phyloP scores from a whole-genome alignment of 2,329 filamentous ascomycete species.

The Beauveria varroae region DNA sequence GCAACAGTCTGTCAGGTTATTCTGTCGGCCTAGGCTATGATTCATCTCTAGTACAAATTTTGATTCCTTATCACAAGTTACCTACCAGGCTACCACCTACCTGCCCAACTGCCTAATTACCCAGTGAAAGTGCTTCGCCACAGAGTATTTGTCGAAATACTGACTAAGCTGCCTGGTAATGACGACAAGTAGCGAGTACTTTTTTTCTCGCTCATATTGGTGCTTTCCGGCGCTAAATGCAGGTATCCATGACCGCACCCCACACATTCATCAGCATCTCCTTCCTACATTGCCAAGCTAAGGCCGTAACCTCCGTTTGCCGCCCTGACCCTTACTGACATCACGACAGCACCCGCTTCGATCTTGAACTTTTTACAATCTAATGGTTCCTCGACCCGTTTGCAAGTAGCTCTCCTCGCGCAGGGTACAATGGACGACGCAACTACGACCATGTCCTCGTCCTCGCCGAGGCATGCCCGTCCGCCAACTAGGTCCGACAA shows the following conservation, averaged over 20 bases:
- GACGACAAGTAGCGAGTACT: background rate
- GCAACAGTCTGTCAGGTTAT: no score
- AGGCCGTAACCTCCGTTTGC: background rate
- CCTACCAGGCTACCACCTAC: no score
- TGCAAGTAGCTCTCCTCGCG: background rate
- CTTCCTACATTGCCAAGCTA: background rate
- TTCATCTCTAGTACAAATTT: no score
- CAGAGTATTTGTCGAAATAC: background rate
- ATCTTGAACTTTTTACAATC: background rate
- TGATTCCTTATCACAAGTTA: no score
- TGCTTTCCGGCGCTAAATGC: background rate
- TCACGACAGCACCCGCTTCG: background rate
- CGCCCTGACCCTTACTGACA: background rate
- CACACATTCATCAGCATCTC: background rate
- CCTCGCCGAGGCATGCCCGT: constrained; percentile 20
- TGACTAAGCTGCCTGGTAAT: background rate
- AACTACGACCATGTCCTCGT: constrained; percentile 6
- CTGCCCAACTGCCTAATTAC: no score
- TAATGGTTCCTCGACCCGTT: background rate
- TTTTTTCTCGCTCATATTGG: background rate
- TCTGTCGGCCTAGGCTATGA: no score
- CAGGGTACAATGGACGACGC: constrained; percentile 20
- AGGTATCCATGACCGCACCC: background rate
- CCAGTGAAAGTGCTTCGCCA: constrained; percentile 24
- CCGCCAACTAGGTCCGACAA: constrained; percentile 20